Conservation (phyloP, 1,284 basidiomycete species). For the Schizopora paradoxa region DNA sequence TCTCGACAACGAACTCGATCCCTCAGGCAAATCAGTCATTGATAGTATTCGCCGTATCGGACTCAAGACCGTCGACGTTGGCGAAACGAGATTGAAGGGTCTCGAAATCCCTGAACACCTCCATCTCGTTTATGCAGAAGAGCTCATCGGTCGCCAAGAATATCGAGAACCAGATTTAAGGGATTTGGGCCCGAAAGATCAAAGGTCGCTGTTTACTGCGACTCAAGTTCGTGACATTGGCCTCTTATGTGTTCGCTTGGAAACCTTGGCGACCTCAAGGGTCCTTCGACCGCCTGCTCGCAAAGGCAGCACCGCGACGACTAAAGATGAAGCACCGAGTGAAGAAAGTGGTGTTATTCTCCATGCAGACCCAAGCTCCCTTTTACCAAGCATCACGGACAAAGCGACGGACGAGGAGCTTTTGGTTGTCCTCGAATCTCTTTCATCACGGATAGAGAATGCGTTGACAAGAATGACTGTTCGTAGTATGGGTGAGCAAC, state of each 20-base stretch:
- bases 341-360: constrained; percentile 36
- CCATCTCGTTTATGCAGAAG: constrained; percentile 78
- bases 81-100: constrained; percentile 92
- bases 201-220: constrained; percentile 65
- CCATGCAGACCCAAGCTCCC: constrained; percentile 56
- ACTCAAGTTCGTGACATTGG: constrained; percentile 78
- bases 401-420: constrained; percentile 76
- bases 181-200: constrained; percentile 40
- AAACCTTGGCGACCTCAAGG: constrained; percentile 68
- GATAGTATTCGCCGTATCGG: constrained; percentile 75
- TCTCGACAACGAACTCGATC: constrained; percentile 49
- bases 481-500: constrained; percentile 23
- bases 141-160: constrained; percentile 70
- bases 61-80: constrained; percentile 71
- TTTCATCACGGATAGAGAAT: constrained; percentile 78
- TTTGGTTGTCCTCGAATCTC: constrained; percentile 66
- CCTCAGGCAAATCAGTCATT: constrained; percentile 44
- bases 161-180: constrained; percentile 46
- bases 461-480: constrained; percentile 56
- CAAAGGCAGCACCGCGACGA: constrained; percentile 43
- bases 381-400: constrained; percentile 70
- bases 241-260: constrained; percentile 75
- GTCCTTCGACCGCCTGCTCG: constrained; percentile 50
- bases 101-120: constrained; percentile 87
- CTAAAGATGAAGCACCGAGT: constrained; percentile 22